phyloP scores from a whole-genome alignment of 768 basidiomycete species.

The Tulasnella sp. region DNA sequence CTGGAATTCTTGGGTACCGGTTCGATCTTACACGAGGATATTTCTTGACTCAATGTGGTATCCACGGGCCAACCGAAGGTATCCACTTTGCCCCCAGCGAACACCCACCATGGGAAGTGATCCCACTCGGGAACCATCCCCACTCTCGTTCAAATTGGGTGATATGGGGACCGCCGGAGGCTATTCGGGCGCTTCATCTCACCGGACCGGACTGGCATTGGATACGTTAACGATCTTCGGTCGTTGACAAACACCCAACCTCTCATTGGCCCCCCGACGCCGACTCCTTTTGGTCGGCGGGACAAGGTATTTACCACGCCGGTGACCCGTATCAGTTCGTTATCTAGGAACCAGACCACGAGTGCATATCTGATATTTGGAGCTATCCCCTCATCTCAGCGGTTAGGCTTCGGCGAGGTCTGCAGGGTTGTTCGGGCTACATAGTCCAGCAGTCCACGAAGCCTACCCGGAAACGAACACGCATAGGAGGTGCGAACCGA shows the following conservation, averaged over 20 bases:
- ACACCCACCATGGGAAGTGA: not conserved
- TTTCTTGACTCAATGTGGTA: not conserved
- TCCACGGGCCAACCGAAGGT: conserved; percentile 3
- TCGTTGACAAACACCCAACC: not conserved
- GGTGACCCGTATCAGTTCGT: not conserved
- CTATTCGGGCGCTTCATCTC: not conserved
- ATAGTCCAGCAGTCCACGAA: not conserved
- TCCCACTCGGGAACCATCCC: not conserved
- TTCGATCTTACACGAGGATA: not conserved
- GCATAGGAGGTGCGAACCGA: conserved; percentile 12
- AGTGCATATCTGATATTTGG: conserved; percentile 13
- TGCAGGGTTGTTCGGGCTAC: not conserved
- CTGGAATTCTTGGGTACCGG: not conserved
- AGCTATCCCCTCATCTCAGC: not conserved
- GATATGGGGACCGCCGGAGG: not conserved
- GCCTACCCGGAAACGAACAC: conserved; percentile 2
- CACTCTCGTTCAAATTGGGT: not conserved
- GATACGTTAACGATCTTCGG: conserved; percentile 3
- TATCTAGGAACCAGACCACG: conserved; percentile 15
- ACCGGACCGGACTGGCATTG: not conserved
- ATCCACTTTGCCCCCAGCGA: not conserved
- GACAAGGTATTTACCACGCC: conserved; percentile 14
- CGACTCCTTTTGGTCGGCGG: not conserved
- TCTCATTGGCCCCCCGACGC: not conserved
- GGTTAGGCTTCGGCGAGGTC: not conserved